A percentile compares a stretch with the other conserved stretches of the same genome.
Conservation (phyloP, 257 asterid genomes). For the Forsythia viridissima region DNA sequence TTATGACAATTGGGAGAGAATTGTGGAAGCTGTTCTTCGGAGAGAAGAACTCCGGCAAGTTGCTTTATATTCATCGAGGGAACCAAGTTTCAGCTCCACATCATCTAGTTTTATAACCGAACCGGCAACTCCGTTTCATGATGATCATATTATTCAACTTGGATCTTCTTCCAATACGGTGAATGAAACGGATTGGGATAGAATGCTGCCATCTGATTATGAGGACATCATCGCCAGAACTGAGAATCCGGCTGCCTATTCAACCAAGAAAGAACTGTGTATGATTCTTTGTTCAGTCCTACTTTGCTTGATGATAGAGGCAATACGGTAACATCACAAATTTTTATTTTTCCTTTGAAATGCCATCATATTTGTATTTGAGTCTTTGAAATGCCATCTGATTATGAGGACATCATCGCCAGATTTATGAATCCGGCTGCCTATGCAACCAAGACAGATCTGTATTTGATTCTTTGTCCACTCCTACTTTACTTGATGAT, state of each 20-base stretch:
- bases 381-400: constrained; percentile 19
- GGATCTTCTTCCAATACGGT: not conserved
- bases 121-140: constrained; percentile 6
- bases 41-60: constrained; percentile 8
- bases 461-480: constrained; percentile 35
- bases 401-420: constrained; percentile 43
- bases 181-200: constrained; percentile 45
- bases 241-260: constrained; percentile 18
- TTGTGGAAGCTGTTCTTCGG: constrained; percentile 9
- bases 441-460: constrained; percentile 39
- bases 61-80: constrained; percentile 8
- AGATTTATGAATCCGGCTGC: constrained; percentile 26
- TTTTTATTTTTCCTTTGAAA: no score
- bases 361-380: no score
- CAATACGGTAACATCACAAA: constrained; percentile 37
- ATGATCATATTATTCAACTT: not conserved
- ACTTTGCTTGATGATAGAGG: constrained; percentile 33
- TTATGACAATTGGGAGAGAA: constrained; percentile 29
- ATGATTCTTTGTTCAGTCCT: constrained; percentile 31
- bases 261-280: constrained; percentile 44
- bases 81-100: not conserved
- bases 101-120: constrained; percentile 1
- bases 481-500: constrained; percentile 33
- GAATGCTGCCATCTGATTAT: constrained; percentile 44
- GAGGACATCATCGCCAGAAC: constrained; percentile 43